A percentile compares a stretch with the other conserved stretches of the same genome.
These are phyloP conservation scores for Solioccasus polychromus DNA, from an alignment of 768 basidiomycete genomes.

Conservation along the genomic window DNA sequence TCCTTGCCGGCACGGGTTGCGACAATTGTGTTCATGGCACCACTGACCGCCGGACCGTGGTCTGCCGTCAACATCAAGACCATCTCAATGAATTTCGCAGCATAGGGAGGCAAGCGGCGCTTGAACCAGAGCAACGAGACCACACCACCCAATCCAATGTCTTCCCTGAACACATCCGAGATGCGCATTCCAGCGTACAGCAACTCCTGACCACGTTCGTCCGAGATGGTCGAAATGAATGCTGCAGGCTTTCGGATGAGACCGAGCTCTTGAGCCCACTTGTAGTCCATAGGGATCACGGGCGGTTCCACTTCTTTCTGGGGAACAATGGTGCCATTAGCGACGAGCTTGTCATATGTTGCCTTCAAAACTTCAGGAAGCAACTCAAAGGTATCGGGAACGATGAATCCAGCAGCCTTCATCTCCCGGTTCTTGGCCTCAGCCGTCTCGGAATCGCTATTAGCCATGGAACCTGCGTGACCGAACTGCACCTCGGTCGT, in stretches of 20 bases:
- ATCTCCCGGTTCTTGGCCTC: slow-evolving; percentile 97
- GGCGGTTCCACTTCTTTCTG: slow-evolving; percentile 85
- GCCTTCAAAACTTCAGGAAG: slow-evolving; percentile 81
- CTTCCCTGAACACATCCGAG: slow-evolving; percentile 97
- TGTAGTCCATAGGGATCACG: slow-evolving; percentile 99
- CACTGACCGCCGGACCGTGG: slow-evolving; percentile 97
- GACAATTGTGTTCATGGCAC: slow-evolving; percentile 99
- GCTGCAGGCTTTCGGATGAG: slow-evolving; percentile 98
- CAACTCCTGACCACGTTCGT: slow-evolving; percentile 98
- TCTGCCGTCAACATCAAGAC: slow-evolving; percentile 99
- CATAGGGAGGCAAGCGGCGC: slow-evolving; percentile 85
- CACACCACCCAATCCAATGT: slow-evolving; percentile 96
- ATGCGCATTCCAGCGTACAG: slow-evolving; percentile 99
- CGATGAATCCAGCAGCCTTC: slow-evolving; percentile 92
- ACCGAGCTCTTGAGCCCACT: slow-evolving; percentile 98
- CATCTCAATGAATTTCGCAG: slow-evolving; percentile 99
- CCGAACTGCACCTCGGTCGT: slow-evolving; percentile 99
- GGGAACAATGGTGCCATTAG: slow-evolving; percentile 61
- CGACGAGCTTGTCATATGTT: slow-evolving; percentile 82
- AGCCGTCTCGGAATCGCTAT: slow-evolving; percentile 96
- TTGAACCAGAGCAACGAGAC: slow-evolving; percentile 98
- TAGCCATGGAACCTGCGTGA: slow-evolving; percentile 97
- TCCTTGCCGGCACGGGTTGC: slow-evolving; percentile 99
- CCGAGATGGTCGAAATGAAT: slow-evolving; percentile 98
- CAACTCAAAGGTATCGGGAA: slow-evolving; percentile 97